Evolutionary conservation across 2,329 filamentous ascomycete genomes (phyloP), one percentile per base, ranked within the genome.

Genomic region (Mollisia scopiformis): DNA sequence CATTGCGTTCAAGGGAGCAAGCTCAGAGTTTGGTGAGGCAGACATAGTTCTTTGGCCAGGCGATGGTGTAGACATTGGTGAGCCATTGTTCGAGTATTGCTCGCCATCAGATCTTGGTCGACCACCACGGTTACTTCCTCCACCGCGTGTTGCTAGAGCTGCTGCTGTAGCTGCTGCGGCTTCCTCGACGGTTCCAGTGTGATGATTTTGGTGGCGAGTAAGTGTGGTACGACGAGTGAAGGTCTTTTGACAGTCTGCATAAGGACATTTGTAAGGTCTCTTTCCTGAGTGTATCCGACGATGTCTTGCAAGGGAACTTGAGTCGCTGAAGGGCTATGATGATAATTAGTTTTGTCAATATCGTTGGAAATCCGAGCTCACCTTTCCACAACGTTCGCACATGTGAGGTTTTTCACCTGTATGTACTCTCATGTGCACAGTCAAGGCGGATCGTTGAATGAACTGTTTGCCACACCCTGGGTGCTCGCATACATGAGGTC

Each of bases 321-420:
- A 96, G 75, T 99, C 95, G 73, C 93, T 97, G 73, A 99, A 99
- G 11, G 92, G 92, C 93, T 97, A 72, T 33, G 70, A 43, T 33
- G 62, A 59, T 8, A 58, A 57, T 69, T 60, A 74, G 70, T 69
- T 47, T 62, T 3, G 6, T 5, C 19, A n/a, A 39, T 13, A 13
- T 4, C 23, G 11, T 25, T 53, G 59, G 52, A 69, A 58, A 64
- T 41, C 62, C 33, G n/a, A 27, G 23, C 47, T 65, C 82, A 97
- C 93, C 88, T 98, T 98, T 75, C 92, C 92, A 75, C 95, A 98
- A 65, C 91, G 88, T 77, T 97, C 95, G 74, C 95, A 99, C 87
- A 95, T 94, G 72, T 99, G 95, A 54, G 95, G 95, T 78, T 99
- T 99, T 79, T 98, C 95, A 66, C 95, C 95, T 1, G 95, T 98